Evolutionary conservation across 257 asterid genomes (phyloP).

Genomic region (Mentha longifolia): DNA sequence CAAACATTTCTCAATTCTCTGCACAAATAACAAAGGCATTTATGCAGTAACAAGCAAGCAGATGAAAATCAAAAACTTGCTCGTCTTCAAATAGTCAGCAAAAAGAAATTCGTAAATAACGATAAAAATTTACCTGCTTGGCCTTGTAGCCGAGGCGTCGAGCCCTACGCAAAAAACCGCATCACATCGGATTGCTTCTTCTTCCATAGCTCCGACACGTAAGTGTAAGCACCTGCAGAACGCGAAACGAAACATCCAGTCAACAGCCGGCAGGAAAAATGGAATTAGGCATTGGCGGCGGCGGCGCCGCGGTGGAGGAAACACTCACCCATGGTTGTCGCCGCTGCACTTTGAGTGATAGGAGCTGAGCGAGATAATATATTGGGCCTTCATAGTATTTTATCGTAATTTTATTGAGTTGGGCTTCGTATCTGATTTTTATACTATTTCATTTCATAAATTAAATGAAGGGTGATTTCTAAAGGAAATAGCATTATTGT

Average conservation of each 20-base stretch:
- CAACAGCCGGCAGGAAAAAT: neutral
- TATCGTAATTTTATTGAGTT: too few relatives aligned
- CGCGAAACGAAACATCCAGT: neutral
- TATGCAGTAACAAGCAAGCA: too few relatives aligned
- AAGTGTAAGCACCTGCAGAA: constrained; percentile 55
- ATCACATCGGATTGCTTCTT: constrained; percentile 58
- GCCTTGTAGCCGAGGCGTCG: constrained; percentile 62
- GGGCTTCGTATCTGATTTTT: neutral
- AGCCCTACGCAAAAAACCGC: constrained; percentile 56
- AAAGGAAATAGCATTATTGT: neutral
- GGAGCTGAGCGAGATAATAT: neutral
- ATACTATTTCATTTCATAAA: too few relatives aligned
- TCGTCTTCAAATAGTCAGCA: too few relatives aligned
- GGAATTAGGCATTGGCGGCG: neutral
- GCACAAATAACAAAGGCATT: neutral
- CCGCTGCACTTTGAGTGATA: constrained; percentile 26
- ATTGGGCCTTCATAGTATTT: constrained; percentile 14
- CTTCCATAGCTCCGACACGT: constrained; percentile 54
- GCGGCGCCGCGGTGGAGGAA: neutral
- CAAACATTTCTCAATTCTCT: neutral
- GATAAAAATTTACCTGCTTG: constrained; percentile 43
- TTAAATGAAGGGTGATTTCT: too few relatives aligned
- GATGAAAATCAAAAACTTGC: too few relatives aligned
- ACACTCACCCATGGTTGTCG: constrained; percentile 35
- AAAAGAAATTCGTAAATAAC: neutral